These are phyloP conservation scores for Macrolepiota albuminosa DNA, from an alignment of 768 basidiomycete genomes.

Conservation along the genomic window DNA sequence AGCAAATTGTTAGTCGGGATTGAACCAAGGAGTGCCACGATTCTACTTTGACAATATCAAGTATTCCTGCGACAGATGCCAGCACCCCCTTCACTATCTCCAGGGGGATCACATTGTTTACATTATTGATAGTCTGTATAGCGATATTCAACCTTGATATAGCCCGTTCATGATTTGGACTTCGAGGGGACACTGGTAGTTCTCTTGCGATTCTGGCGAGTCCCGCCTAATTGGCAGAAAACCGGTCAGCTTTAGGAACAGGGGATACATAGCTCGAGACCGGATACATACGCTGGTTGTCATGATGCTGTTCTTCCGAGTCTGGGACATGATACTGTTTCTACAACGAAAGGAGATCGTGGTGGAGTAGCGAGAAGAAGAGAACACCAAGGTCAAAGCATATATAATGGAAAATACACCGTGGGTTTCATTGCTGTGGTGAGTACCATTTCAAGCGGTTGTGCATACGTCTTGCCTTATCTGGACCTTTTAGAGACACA, in stretches of 20 bases:
- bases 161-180: not conserved
- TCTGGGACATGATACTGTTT: not conserved
- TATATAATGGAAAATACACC: not conserved
- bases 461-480: not conserved
- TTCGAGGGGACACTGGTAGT: not conserved
- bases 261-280: not conserved
- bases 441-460: no score
- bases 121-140: not conserved
- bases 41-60: no score
- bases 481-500: no score
- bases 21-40: no score
- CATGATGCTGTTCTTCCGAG: not conserved
- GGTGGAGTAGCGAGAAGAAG: not conserved
- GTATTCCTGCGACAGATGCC: no score
- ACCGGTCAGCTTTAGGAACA: not conserved
- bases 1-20: no score
- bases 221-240: not conserved
- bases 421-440: no score
- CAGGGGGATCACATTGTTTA: not conserved
- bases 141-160: not conserved
- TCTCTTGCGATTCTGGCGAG: not conserved
- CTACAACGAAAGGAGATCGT: not conserved
- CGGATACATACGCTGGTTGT: not conserved
- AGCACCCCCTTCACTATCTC: no score
- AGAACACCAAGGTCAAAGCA: no score